Conservation (phyloP, 1,284 basidiomycete species). For the Cystobasidiaceae sp. region DNA sequence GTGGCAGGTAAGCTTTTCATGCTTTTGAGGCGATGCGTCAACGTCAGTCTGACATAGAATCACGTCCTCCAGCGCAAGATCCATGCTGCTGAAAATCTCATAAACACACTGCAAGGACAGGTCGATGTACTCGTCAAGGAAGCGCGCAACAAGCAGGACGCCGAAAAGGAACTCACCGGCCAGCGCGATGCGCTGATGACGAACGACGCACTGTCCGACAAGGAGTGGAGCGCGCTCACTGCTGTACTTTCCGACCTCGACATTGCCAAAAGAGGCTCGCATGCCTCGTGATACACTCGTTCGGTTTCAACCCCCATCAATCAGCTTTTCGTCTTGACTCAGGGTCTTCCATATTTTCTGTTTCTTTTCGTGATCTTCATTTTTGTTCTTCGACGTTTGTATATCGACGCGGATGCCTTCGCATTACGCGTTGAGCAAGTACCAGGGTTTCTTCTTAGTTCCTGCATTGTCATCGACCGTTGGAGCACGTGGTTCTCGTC, state of each 20-base stretch:
- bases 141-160: slow-evolving; percentile 22
- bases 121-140: slow-evolving; percentile 22
- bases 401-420: too few relatives aligned
- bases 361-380: too few relatives aligned
- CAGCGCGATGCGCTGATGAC: slow-evolving; percentile 25
- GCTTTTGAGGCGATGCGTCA: not conserved
- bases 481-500: too few relatives aligned
- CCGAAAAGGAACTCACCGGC: slow-evolving; percentile 17
- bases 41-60: not conserved
- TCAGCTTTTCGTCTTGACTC: too few relatives aligned
- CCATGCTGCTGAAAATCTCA: slow-evolving; percentile 26
- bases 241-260: slow-evolving; percentile 10
- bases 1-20: slow-evolving; percentile 18
- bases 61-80: slow-evolving; percentile 19
- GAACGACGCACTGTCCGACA: slow-evolving; percentile 4
- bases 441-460: too few relatives aligned
- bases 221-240: slow-evolving; percentile 12
- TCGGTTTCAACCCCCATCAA: too few relatives aligned
- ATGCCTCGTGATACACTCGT: too few relatives aligned
- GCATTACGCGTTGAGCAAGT: too few relatives aligned
- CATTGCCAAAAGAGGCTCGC: slow-evolving; percentile 5
- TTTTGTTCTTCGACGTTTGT: too few relatives aligned
- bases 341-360: too few relatives aligned
- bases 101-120: slow-evolving; percentile 10
- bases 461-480: too few relatives aligned